Base-by-base conservation (phyloP, 148 eudicot genomes). In the Hydrangea macrophylla region DNA sequence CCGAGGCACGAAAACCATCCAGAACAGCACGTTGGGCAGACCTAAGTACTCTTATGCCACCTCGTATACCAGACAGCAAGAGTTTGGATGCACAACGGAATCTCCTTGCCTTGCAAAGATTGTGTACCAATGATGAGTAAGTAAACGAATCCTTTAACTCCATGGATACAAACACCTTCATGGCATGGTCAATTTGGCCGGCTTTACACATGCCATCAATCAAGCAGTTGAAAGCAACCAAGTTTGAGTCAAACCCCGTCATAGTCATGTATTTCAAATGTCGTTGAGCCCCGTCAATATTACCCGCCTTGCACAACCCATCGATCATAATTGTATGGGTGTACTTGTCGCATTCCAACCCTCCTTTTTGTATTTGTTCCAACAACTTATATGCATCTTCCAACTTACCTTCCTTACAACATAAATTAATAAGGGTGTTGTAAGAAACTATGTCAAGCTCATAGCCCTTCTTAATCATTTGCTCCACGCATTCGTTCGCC, bases 241-340 rank as follows among this genome's bases (percentile, higher is more conserved):
- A 67, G 67, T 79, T 85, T 51, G 82, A 77, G 55, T 75, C 58
- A 68, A 76, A 78, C 7, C 88, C 92, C 67, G 76, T 64, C 33
- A 62, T 56, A 58, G 72, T 70, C 81, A 86, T 74, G 23, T 74
- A 42, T 13, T 69, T 70, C 53, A 90, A 69, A 73, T 86, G 92
- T 67, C 68, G 71, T 67, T 70, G 62, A 2, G 97, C 98, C 27
- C 79, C 81, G 50, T 80, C 83, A 44, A 90, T 24, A 66, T 94
- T 75, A 48, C 96, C 92, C 20, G 82, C 85, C 79, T 75, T 86
- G 83, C 97, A 94, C 74, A 94, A 74, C 60, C 90, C 92, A 83
- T 90, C 89, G 55, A 90, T 79, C 79, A 90, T 72, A 50, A 91
- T 90, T 39, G 97, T 78, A 69, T 94, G 96, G 28, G 95, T 88